Evolutionary conservation across 345 rosid species (phyloP).

Genomic region (Brassica juncea): DNA sequence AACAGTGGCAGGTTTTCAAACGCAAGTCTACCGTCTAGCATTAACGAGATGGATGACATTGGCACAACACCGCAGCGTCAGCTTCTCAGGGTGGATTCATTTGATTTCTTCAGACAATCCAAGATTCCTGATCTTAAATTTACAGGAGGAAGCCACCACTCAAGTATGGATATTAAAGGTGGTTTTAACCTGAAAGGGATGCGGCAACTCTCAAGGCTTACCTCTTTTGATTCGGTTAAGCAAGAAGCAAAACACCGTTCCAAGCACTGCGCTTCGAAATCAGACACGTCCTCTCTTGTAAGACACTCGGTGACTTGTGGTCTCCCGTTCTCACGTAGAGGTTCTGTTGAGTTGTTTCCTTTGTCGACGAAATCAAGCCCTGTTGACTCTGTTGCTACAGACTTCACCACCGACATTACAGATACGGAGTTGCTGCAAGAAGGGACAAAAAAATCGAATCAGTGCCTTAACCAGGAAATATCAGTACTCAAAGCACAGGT

Average conservation of each 20-base stretch:
- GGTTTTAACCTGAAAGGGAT: conserved; percentile 35
- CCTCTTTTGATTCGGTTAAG: conserved; percentile 54
- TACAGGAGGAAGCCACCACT: conserved; percentile 44
- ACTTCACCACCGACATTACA: conserved; percentile 35
- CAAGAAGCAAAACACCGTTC: conserved; percentile 19
- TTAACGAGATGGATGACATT: conserved; percentile 39
- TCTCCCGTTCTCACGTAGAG: conserved; percentile 40
- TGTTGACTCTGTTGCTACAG: conserved; percentile 42
- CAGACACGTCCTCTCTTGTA: conserved; percentile 47
- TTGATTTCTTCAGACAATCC: conserved; percentile 52
- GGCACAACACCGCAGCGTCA: conserved; percentile 28
- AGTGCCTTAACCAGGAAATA: conserved; percentile 49
- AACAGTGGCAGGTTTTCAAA: conserved; percentile 43
- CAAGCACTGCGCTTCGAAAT: conserved; percentile 46
- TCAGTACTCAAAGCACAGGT: conserved; percentile 68
- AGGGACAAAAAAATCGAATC: conserved; percentile 49
- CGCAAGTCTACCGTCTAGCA: conserved; percentile 46
- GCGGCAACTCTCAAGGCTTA: conserved; percentile 43
- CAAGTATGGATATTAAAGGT: conserved; percentile 8
- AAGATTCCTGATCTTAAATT: conserved; percentile 44
- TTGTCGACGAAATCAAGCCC: conserved; percentile 54
- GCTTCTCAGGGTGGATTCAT: conserved; percentile 46
- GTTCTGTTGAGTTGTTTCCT: conserved; percentile 55
- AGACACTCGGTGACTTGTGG: conserved; percentile 47
- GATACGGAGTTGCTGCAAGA: conserved; percentile 49